Evolutionary conservation across 768 basidiomycete species (phyloP).

Genomic region (Kwoniella dendrophila): DNA sequence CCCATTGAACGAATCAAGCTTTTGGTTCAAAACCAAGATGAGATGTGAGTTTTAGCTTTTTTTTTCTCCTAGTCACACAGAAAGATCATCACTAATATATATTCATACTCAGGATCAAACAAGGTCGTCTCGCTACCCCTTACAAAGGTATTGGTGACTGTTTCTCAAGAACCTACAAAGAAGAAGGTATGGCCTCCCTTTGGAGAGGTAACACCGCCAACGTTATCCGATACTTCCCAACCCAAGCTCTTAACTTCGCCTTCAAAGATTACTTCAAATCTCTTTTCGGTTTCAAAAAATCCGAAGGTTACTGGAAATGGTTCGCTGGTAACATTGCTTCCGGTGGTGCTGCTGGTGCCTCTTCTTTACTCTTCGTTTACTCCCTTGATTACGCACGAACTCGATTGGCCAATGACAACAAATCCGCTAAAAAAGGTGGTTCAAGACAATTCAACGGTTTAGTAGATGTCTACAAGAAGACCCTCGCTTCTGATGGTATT

Average conservation of each 20-base stretch:
- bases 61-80: neutral
- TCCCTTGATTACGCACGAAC: slow-evolving; percentile 99
- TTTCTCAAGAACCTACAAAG: slow-evolving; percentile 84
- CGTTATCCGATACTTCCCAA: slow-evolving; percentile 99
- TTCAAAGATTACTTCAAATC: slow-evolving; percentile 90
- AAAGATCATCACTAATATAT: slow-evolving; percentile 9
- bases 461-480: slow-evolving; percentile 96
- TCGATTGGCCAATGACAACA: slow-evolving; percentile 76
- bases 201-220: slow-evolving; percentile 99
- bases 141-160: slow-evolving; percentile 97
- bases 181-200: slow-evolving; percentile 91
- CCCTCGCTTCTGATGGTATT: slow-evolving; percentile 94
- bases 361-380: slow-evolving; percentile 98
- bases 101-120: slow-evolving; percentile 77
- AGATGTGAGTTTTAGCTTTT: slow-evolving; percentile 69
- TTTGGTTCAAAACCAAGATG: slow-evolving; percentile 98
- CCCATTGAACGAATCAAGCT: slow-evolving; percentile 99
- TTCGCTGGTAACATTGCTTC: slow-evolving; percentile 86
- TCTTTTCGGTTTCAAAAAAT: slow-evolving; percentile 97
- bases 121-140: slow-evolving; percentile 91
- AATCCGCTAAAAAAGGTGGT: slow-evolving; percentile 88
- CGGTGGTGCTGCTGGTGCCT: slow-evolving; percentile 99
- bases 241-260: slow-evolving; percentile 98
- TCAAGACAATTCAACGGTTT: slow-evolving; percentile 98
- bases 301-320: slow-evolving; percentile 97